Base-by-base conservation (phyloP, 2,329 filamentous ascomycete genomes). In the Bipolaris sorokiniana region DNA sequence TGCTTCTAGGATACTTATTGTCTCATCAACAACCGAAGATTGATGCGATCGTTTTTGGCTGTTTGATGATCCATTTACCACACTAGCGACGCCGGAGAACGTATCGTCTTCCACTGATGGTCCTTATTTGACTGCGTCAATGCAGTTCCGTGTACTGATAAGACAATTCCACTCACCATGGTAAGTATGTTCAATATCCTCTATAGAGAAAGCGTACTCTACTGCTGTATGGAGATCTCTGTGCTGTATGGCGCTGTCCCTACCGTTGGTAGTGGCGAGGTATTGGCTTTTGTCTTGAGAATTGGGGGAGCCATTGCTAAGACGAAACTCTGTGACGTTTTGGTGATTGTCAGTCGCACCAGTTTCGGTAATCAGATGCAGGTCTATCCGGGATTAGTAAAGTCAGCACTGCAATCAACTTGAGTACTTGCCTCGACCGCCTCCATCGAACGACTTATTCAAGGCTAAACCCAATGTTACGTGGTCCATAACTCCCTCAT, bases 121-220 rank as follows among this genome's bases (percentile, higher is more conserved):
- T 58, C 48, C 42, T 38, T 48, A 45, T 53, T 54, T 55, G 22
- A 51, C 38, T 23, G 7, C 51, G 33, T 60, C n/a, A 61, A 46
- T 28, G 28, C 37, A 7, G 50, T 16, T 52, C 48, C 48, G 47
- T 54, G 33, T 20, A 56, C 37, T 51, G 16, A 51, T 61, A 6
- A 13, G 51, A 53, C 37, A 33, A 41, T 58, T 22, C 33, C 13
- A 64, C 61, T 62, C 15, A 64, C 59, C 33, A 62, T 55, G 10
- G 48, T 36, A 48, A 51, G 55, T 34, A 52, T 36, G 11, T 40
- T 59, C 18, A 23, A 53, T 48, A 34, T 48, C 33, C 22, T 56
- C 34, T 49, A 22, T 40, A 28, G 57, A 56, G 62, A 64, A 55
- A 50, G 54, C 46, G 45, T 50, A 26, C 56, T 22, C 13, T 52